Percentiles rank a stretch among this genome's conserved stretches.
Conservation (phyloP, 768 basidiomycete genomes). For the Boletus insuetus region DNA sequence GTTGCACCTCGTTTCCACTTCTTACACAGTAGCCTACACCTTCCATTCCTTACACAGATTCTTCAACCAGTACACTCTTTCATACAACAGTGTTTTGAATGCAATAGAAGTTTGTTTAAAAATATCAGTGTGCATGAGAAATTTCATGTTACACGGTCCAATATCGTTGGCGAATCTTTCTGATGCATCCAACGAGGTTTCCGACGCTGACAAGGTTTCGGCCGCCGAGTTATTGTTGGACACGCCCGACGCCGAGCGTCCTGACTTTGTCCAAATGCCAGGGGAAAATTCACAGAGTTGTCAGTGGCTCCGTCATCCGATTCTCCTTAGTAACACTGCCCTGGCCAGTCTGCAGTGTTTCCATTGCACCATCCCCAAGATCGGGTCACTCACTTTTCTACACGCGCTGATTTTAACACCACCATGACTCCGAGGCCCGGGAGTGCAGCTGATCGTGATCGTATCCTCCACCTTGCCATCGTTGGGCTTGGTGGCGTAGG, state of each 20-base stretch:
- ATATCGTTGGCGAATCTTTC: background rate
- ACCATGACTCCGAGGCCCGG: conserved; percentile 7
- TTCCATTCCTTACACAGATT: conserved; percentile 24
- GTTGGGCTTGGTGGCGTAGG: conserved; percentile 95
- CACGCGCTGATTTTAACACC: background rate
- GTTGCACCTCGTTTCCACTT: conserved; percentile 13
- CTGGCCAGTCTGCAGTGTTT: background rate
- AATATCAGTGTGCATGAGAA: background rate
- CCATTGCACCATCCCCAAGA: background rate
- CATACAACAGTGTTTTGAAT: conserved; percentile 2
- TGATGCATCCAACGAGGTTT: background rate
- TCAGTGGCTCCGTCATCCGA: conserved; percentile 9
- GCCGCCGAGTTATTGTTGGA: conserved; percentile 6
- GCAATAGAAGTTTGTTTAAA: conserved; percentile 10
- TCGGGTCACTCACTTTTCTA: conserved; percentile 1
- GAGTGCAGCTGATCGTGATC: conserved; percentile 14
- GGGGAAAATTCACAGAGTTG: background rate
- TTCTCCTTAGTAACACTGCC: background rate
- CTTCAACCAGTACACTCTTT: conserved; percentile 29
- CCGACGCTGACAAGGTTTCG: background rate
- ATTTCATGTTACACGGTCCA: no score
- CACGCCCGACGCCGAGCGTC: background rate
- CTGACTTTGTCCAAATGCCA: background rate
- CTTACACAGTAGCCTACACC: conserved; percentile 21
- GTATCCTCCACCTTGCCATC: conserved; percentile 61